phyloP scores from a whole-genome alignment of 768 basidiomycete genomes.

The button mushroom (Agaricus bisporus) region DNA sequence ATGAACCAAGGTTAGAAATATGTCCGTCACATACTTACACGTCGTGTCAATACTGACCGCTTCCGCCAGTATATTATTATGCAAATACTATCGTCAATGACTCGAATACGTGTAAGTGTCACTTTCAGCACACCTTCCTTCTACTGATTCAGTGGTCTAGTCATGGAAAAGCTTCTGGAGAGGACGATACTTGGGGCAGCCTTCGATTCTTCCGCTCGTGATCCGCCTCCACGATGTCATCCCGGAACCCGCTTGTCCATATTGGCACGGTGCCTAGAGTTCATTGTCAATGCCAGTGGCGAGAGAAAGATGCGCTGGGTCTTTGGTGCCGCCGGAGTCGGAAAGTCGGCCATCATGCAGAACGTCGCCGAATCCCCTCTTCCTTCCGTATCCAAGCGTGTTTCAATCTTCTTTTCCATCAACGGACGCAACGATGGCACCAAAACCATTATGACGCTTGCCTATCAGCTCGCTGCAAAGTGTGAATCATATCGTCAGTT shows the following conservation, averaged over 20 bases:
- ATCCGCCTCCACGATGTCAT: background rate
- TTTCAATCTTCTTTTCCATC: background rate
- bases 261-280: background rate
- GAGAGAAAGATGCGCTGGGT: background rate
- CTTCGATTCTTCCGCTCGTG: background rate
- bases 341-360: background rate
- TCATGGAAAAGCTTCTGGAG: background rate
- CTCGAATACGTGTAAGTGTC: too few species aligned
- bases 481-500: background rate
- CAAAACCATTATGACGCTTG: constrained; percentile 12
- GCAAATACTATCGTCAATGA: too few species aligned
- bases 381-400: background rate
- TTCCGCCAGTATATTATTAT: too few species aligned
- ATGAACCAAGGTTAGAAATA: too few species aligned
- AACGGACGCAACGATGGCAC: background rate
- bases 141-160: too few species aligned
- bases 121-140: too few species aligned
- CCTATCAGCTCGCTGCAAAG: constrained; percentile 15
- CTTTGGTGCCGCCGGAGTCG: background rate
- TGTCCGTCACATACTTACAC: too few species aligned
- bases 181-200: background rate
- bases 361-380: background rate
- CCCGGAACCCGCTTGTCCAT: background rate
- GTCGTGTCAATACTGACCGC: too few species aligned
- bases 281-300: background rate